Evolutionary conservation across 2,329 filamentous ascomycete genomes (phyloP), one percentile per base, ranked within the genome.

Genomic region (Volutella citrinella): DNA sequence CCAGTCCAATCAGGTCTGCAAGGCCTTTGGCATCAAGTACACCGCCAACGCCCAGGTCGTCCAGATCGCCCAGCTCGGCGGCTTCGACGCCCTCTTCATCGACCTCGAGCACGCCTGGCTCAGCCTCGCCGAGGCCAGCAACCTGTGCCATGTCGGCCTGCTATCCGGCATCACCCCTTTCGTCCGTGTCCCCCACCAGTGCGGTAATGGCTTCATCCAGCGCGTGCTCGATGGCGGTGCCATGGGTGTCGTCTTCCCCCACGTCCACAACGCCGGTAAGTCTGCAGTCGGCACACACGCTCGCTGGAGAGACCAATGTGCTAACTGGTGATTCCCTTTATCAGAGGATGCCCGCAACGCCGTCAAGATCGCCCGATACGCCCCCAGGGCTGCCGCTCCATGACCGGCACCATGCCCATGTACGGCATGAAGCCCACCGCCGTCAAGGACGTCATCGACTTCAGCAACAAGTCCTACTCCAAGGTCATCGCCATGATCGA

Each of bases 81-180:
- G 36, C 10, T 38, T 35, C 14, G 36, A 38, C 21, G 27, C 36
- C 6, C 21, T 64, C 4, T 60, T 63, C 42, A 57, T 64, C 32
- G 60, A 64, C 27, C 49, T 62, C 15, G 59, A 64, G 35, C 59
- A 63, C 39, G 52, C 59, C 1, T 40, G 43, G 11, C 36, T 62
- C n/a, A 50, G 55, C 1, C 34, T 61, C 4, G 39, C 43, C 12
- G 45, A 56, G 10, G 46, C 51, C 4, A 47, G 45, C 34, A 48
- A 51, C 19, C 36, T 59, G 7, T 59, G 52, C 44, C 44, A 19
- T 37, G 40, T 8, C n/a, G n/a, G n/a, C n/a, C n/a, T n/a, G n/a
- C n/a, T n/a, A n/a, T n/a, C n/a, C n/a, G 57, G 54, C 19, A 49
- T 57, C 11, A 49, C 56, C 3, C 55, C 56, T 2, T 51, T 60